phyloP scores from a whole-genome alignment of 2,329 filamentous ascomycete species.

The Sporothrix luriei region DNA sequence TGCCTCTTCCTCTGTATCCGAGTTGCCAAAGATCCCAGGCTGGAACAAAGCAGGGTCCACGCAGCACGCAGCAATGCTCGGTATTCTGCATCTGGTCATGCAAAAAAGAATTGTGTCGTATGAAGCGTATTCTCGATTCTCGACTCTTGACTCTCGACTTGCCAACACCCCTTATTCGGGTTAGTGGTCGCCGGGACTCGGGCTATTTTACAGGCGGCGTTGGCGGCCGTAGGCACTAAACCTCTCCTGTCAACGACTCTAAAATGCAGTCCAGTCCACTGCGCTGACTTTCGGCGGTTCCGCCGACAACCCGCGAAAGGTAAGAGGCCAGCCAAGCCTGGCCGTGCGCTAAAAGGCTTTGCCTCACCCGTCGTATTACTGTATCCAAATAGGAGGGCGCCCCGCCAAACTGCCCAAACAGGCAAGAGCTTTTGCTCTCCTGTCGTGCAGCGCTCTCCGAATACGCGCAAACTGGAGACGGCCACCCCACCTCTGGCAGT shows the following conservation, averaged over 20 bases:
- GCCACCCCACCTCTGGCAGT: conserved; percentile 11
- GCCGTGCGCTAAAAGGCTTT: no score
- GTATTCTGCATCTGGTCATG: not conserved
- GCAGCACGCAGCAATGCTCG: no score
- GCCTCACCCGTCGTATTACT: no score
- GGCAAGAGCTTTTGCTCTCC: conserved; percentile 4
- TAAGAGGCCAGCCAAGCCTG: no score
- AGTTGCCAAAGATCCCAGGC: no score
- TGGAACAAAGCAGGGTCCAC: not conserved
- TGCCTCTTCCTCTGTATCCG: no score
- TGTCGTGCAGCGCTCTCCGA: not conserved
- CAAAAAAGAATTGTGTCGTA: not conserved
- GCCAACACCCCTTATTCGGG: not conserved
- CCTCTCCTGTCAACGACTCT: not conserved
- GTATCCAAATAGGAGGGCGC: not conserved
- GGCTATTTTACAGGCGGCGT: not conserved
- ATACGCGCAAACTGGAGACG: conserved; percentile 15
- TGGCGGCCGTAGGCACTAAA: not conserved
- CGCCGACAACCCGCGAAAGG: conserved; percentile 20
- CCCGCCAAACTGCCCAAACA: conserved; percentile 11
- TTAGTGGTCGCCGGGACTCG: not conserved
- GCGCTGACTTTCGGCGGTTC: conserved; percentile 5
- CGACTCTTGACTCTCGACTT: no score
- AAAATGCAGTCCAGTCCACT: not conserved
- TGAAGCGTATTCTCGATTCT: not conserved